A percentile compares a stretch with the other conserved stretches of the same genome.
phyloP scores from a whole-genome alignment of 208 protist species.

The Borovskyia barvae region DNA sequence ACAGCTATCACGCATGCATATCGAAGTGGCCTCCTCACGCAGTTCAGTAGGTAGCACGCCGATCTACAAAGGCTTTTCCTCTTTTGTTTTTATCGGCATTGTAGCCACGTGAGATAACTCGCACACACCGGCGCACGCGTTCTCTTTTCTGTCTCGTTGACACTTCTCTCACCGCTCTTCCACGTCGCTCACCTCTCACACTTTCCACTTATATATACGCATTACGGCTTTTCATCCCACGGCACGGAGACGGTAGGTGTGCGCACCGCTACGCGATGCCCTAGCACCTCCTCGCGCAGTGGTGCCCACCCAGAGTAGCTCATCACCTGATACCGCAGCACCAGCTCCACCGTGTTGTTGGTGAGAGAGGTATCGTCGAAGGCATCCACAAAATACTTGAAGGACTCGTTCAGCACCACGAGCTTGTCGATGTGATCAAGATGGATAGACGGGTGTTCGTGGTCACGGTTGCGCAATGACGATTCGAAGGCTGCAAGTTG shows the following conservation, averaged over 20 bases:
- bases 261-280: conserved; percentile 8
- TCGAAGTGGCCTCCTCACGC: too few relatives aligned
- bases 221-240: background rate
- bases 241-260: background rate
- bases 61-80: too few relatives aligned
- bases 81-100: background rate
- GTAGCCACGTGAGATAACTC: background rate
- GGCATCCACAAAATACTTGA: conserved; percentile 69
- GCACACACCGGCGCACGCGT: too few relatives aligned
- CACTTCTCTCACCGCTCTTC: background rate
- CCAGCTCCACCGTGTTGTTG: conserved; percentile 35
- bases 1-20: too few relatives aligned
- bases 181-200: background rate
- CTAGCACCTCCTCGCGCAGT: conserved; percentile 34
- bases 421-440: conserved; percentile 36
- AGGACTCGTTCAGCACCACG: conserved; percentile 38
- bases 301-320: conserved; percentile 70
- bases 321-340: conserved; percentile 75
- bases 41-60: too few relatives aligned
- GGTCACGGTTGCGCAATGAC: conserved; percentile 9
- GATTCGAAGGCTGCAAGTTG: conserved; percentile 12
- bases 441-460: conserved; percentile 30
- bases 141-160: too few relatives aligned
- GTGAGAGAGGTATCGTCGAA: conserved; percentile 21
- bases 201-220: background rate